Evolutionary conservation across 768 basidiomycete genomes (phyloP).

Genomic region (Hypholoma fasciculare): DNA sequence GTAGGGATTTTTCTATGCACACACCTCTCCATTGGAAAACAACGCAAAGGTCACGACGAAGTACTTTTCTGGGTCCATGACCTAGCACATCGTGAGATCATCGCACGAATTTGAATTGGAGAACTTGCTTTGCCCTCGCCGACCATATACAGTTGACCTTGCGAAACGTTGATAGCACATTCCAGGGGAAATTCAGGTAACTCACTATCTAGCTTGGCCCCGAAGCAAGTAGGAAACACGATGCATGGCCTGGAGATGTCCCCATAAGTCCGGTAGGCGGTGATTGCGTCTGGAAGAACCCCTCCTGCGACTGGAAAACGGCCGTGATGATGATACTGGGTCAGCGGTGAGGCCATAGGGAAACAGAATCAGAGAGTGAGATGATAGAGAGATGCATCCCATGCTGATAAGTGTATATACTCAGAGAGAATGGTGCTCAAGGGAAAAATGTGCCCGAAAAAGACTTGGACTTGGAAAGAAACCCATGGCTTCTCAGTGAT

Average conservation of each 20-base stretch:
- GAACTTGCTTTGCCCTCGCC: constrained; percentile 47
- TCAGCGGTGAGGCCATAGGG: neutral
- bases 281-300: constrained; percentile 4
- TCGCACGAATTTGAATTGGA: neutral
- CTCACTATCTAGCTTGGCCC: constrained; percentile 52
- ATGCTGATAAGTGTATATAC: neutral
- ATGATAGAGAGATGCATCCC: neutral
- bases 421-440: too few species aligned
- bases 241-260: constrained; percentile 52
- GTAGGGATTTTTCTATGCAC: constrained; percentile 2
- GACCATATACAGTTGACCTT: constrained; percentile 45
- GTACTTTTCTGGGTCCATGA: constrained; percentile 51
- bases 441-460: too few species aligned
- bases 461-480: too few species aligned
- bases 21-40: constrained; percentile 60
- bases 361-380: neutral
- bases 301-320: neutral
- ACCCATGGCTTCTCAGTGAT: too few species aligned
- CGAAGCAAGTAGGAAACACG: constrained; percentile 59
- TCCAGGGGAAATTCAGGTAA: neutral
- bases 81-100: constrained; percentile 24
- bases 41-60: constrained; percentile 57
- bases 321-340: neutral
- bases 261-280: constrained; percentile 43
- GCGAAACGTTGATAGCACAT: constrained; percentile 5